These are phyloP conservation scores for Middelhovenomyces tepae DNA, from an alignment of 805 yeast species.

Conservation along the genomic window DNA sequence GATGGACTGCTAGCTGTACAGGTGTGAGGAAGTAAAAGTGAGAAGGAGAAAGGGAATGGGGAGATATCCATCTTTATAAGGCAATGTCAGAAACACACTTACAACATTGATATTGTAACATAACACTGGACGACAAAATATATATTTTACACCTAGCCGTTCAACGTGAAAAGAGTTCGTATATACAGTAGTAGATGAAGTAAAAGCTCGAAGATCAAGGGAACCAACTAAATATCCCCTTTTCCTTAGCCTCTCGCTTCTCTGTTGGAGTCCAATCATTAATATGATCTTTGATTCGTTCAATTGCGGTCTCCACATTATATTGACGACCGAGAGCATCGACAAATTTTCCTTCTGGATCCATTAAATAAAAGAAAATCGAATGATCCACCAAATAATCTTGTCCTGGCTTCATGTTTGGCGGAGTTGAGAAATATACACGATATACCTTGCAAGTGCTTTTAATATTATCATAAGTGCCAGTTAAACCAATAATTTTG, in stretches of 20 bases:
- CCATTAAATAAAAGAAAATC: slow-evolving; percentile 94
- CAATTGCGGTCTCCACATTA: slow-evolving; percentile 67
- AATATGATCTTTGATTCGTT: slow-evolving; percentile 66
- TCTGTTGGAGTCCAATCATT: slow-evolving; percentile 66
- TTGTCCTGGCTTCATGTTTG: slow-evolving; percentile 88
- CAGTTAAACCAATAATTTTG: slow-evolving; percentile 82
- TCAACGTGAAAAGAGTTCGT: no score
- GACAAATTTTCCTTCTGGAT: slow-evolving; percentile 93
- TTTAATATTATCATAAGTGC: slow-evolving; percentile 78
- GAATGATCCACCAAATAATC: slow-evolving; percentile 97
- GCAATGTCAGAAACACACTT: no score
- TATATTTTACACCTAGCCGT: no score
- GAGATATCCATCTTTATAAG: no score
- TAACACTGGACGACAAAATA: no score
- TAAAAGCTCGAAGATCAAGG: not conserved
- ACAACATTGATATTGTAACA: no score
- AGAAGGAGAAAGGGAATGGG: not conserved
- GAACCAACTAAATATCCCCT: not conserved
- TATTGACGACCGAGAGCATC: slow-evolving; percentile 92
- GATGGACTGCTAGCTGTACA: no score
- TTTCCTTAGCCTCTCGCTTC: slow-evolving; percentile 41
- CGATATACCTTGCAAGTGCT: slow-evolving; percentile 80
- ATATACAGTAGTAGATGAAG: no score
- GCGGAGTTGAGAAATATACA: slow-evolving; percentile 96
- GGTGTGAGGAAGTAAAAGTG: no score